These are phyloP conservation scores for Gossypium gossypioides DNA, from an alignment of 441 rosid genomes.

Conservation along the genomic window DNA sequence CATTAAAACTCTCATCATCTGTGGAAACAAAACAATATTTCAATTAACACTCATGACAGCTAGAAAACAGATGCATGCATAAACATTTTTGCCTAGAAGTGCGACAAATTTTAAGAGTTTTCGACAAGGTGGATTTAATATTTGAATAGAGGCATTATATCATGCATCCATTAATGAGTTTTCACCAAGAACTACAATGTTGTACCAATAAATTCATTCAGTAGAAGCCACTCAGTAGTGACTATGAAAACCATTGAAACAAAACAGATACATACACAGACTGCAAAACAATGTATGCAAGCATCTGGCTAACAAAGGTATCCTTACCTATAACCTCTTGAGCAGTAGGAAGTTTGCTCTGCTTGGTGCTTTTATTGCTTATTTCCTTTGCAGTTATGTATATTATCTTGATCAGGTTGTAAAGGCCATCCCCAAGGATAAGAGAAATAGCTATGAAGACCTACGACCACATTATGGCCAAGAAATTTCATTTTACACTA, in stretches of 20 bases:
- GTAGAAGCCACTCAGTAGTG: background rate
- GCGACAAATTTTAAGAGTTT: background rate
- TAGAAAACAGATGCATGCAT: background rate
- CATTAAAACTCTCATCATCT: constrained; percentile 43
- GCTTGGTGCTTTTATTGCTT: constrained; percentile 43
- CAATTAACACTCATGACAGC: background rate
- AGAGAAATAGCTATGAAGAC: constrained; percentile 75
- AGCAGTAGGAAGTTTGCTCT: constrained; percentile 47
- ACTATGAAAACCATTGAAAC: background rate
- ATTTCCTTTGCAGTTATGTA: constrained; percentile 50
- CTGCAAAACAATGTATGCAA: background rate
- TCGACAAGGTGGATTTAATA: background rate
- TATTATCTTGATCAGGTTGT: constrained; percentile 74
- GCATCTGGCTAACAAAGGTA: background rate
- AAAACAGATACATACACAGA: background rate
- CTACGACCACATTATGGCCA: constrained; percentile 22
- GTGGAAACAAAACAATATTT: constrained; percentile 6
- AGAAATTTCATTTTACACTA: background rate
- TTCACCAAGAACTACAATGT: background rate
- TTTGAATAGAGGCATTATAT: background rate
- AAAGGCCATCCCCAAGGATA: constrained; percentile 83
- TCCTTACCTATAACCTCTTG: constrained; percentile 43
- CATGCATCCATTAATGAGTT: background rate
- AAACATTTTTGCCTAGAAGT: background rate
- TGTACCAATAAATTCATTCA: background rate